phyloP scores from a whole-genome alignment of 257 asterid species.

The Linaria vulgaris region DNA sequence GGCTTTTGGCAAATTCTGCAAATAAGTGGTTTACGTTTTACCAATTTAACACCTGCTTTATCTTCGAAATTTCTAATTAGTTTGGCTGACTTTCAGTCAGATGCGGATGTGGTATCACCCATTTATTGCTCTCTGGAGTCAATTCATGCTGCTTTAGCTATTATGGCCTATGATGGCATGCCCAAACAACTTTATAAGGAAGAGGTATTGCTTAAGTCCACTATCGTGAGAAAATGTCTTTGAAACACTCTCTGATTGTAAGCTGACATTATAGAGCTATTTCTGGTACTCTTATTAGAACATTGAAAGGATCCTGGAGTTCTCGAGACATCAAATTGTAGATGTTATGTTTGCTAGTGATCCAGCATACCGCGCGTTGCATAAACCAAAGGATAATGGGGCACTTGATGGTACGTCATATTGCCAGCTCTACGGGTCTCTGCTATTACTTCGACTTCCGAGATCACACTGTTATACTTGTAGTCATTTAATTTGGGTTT shows the following conservation, averaged over 20 bases:
- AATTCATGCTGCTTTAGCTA: conserved; percentile 86
- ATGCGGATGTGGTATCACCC: conserved; percentile 69
- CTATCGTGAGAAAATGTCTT: conserved; percentile 21
- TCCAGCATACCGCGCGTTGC: conserved; percentile 90
- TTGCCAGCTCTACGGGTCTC: conserved; percentile 21
- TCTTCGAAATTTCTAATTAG: conserved; percentile 16
- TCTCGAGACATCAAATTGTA: conserved; percentile 89
- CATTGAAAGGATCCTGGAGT: conserved; percentile 93
- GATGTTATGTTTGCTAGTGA: conserved; percentile 89
- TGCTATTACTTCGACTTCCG: conserved; percentile 20
- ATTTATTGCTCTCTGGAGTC: conserved; percentile 88
- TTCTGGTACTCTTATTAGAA: conserved; percentile 51
- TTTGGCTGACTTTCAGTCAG: conserved; percentile 62
- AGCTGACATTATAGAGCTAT: conserved; percentile 19
- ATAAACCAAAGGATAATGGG: conserved; percentile 68
- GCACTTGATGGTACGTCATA: conserved; percentile 62
- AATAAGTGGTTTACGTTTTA: conserved; percentile 14
- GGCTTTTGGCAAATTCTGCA: conserved; percentile 14
- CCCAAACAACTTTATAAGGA: conserved; percentile 92
- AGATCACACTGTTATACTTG: background rate
- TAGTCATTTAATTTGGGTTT: conserved; percentile 1
- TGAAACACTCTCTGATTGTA: conserved; percentile 13
- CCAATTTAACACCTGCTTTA: background rate
- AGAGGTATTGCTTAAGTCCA: conserved; percentile 59
- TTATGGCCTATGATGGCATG: conserved; percentile 83